Evolutionary conservation across 1,284 basidiomycete genomes (phyloP), one percentile per base, ranked within the genome.

Genomic region (Cutaneotrichosporon dermatis): DNA sequence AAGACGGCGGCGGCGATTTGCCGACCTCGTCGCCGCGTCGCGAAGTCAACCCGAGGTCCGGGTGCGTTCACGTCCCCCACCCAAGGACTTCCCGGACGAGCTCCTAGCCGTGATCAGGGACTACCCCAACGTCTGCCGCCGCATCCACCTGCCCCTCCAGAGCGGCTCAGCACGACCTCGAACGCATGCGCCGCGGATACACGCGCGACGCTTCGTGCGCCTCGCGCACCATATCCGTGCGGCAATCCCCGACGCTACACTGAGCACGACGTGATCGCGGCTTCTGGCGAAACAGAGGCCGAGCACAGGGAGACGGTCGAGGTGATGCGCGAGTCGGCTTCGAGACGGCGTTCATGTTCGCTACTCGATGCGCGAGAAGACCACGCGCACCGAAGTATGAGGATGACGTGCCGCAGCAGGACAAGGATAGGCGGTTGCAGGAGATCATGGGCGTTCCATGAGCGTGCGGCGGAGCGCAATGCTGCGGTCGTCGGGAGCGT

Each of bases 311-410:
- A 54, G n/a, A 54, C 53, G 10, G 53, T 54, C 35, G 36, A 45
- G 9, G 53, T 54, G 42, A 54, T 54, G 53, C 43, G 36, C 15
- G 53, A 54, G 53, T 54, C 16, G 53, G 34, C 8, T 54, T 54
- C 35, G 53, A 54, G 12, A 45, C 8, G 11, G 53, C 53, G 5
- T 54, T 54, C 53, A 54, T 54, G 53, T 54, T 54, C 43, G 53
- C 53, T 54, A 54, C 16, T 25, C n/a, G 3, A 54, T 54, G 53
- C 53, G 53, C 8, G 53, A 54, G 43, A 54, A 54, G 36, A 54
- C 53, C 53, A 54, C 44, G 53, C 53, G 36, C 53, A 54, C 53
- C 33, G 53, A 54, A 54, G 36, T 54, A n/a, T n/a, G 35, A 10
- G 13, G 53, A 54, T 43, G 44, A 54, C 43, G 53, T 54, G 36